Evolutionary conservation across 352 stramenopile genomes (phyloP), one percentile per base, ranked within the genome.

Genomic region (Peronosclerospora sorghi): DNA sequence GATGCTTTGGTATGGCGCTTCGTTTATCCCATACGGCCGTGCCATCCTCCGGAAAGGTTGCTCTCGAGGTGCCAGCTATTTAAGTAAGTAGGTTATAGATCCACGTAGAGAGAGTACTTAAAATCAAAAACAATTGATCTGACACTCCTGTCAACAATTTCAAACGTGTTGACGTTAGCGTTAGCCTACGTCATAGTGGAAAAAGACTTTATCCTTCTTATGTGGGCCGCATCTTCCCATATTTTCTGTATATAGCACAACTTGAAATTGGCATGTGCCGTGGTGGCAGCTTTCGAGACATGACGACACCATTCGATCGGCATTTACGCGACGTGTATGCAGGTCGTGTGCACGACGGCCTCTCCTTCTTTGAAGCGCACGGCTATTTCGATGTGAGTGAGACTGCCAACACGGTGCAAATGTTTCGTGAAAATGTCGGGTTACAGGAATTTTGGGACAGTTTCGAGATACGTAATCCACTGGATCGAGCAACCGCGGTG

Each of bases 1-100:
- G 2, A 91, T 88, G 78, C 68, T 88, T 35, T 88, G 73, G 72
- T 91, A 87, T 56, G 75, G 75, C 32, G 75, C 73, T 32, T 87
- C 71, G 8, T 88, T 86, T 51, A 70, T 88, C 40, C 78, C 73
- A 18, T 91, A 88, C 59, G 78, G 75, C 20, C 68, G 78, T 29
- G 62, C 73, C 7, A 82, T 91, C 32, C 60, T 88, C 29, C 81
- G 84, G 43, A 88, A 86, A 38, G 70, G 70, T 45, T 74, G 63
- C 46, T 48, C 56, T 17, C 86, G 83, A 47, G 63, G 52, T 5
- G 61, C 65, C 5, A 61, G 57, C n/a, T 74, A 83, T 37, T 56
- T 65, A 54, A 60, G 50, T 8, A 63, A 51, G 34, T 68, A 69
- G 35, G 56, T 27, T 10, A 6, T 30, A 6, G 10, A 10, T n/a